Evolutionary conservation across 768 basidiomycete species (phyloP).

Genomic region (Trichaptum fuscoviolaceum): DNA sequence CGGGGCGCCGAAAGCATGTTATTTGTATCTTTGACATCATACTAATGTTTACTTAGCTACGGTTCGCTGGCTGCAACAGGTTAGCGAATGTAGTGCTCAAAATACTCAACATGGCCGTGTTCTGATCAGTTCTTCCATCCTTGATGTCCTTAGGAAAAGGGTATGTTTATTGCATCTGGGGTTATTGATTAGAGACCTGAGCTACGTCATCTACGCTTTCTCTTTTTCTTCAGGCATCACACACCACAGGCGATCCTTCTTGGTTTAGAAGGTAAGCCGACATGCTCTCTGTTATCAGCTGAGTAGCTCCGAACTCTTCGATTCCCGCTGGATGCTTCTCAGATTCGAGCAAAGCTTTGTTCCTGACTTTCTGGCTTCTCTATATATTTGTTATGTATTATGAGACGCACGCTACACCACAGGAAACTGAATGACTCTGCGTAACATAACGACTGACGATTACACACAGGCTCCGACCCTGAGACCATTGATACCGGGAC

Average conservation of each 20-base stretch:
- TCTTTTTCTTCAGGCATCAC: slow-evolving; percentile 53
- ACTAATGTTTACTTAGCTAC: slow-evolving; percentile 44
- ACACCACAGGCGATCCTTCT: slow-evolving; percentile 84
- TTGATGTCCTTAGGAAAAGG: slow-evolving; percentile 55
- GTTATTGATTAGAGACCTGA: slow-evolving; percentile 7
- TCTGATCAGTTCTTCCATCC: slow-evolving; percentile 10
- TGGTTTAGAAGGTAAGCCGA: slow-evolving; percentile 56
- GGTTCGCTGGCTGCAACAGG: slow-evolving; percentile 93
- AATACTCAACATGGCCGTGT: not conserved
- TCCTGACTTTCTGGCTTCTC: not conserved
- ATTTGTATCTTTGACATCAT: slow-evolving; percentile 4
- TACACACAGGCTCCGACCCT: slow-evolving; percentile 65
- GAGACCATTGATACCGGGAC: slow-evolving; percentile 90
- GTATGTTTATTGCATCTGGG: slow-evolving; percentile 32
- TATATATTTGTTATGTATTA: not conserved
- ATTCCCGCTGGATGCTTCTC: not conserved
- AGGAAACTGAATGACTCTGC: not conserved
- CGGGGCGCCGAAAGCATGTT: slow-evolving; percentile 2
- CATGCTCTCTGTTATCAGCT: not conserved
- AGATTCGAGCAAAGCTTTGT: not conserved
- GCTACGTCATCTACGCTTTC: slow-evolving; percentile 7
- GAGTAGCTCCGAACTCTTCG: not conserved
- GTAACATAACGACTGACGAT: not conserved
- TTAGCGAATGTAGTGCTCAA: slow-evolving; percentile 20
- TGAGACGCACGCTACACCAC: not conserved